phyloP scores from a whole-genome alignment of 495 filamentous ascomycete genomes.

The Pseudoneurospora amorphoporcata region DNA sequence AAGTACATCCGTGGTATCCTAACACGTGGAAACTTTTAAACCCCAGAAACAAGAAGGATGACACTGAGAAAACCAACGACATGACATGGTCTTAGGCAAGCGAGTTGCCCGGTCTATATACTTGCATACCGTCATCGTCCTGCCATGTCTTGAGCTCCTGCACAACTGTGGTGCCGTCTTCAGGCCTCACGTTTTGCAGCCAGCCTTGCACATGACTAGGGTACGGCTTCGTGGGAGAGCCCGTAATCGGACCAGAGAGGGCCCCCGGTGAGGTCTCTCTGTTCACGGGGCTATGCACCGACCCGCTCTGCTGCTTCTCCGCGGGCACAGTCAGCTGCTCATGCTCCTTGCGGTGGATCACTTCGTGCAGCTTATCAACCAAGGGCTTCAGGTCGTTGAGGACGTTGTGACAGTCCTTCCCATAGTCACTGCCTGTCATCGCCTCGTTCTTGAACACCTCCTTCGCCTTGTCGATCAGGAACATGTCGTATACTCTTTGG shows the following conservation, averaged over 20 bases:
- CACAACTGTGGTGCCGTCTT: background rate
- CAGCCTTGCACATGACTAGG: background rate
- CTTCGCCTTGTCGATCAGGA: constrained; percentile 19
- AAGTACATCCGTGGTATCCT: background rate
- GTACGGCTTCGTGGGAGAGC: background rate
- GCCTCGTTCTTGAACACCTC: constrained; percentile 19
- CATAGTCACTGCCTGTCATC: constrained; percentile 15
- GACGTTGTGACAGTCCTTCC: constrained; percentile 16
- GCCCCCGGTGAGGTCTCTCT: background rate
- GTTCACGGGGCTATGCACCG: background rate
- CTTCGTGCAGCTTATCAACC: constrained; percentile 11
- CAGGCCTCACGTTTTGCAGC: background rate
- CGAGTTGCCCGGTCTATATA: background rate
- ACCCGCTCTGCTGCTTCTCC: constrained; percentile 3
- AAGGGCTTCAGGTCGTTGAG: constrained; percentile 15
- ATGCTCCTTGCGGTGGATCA: constrained; percentile 10
- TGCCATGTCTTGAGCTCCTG: background rate
- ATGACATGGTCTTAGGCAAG: background rate
- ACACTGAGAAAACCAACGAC: background rate
- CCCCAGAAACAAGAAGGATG: background rate
- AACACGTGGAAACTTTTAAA: background rate
- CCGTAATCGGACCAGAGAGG: background rate
- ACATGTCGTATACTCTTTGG: constrained; percentile 13
- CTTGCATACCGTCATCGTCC: background rate
- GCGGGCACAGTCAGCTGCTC: background rate